Base-by-base conservation (phyloP, 2,329 filamentous ascomycete species). In the Phaeosphaeriaceae sp. region DNA sequence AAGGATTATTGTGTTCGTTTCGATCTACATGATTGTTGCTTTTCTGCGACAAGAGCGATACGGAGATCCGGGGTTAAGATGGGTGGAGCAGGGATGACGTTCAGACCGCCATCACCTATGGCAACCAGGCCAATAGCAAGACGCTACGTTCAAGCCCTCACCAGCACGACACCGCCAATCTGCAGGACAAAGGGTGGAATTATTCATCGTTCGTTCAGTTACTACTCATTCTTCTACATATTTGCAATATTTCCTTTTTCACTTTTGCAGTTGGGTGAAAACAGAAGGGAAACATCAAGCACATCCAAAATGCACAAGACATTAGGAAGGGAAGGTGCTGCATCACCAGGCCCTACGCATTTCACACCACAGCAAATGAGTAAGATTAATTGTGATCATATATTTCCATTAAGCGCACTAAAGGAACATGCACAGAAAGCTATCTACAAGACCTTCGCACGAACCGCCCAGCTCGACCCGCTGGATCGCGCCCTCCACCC, bases 371-470 rank as follows among this genome's bases (percentile, higher is more conserved):
- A 67, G 39, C 71, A 75, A 58, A 73, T 75, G 68, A 67, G 73
- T 76, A 65, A 46, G 72, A n/a, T n/a, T 40, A 18, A 15, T n/a
- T 33, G 21, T 8, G 20, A 33, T 13, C 20, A 32, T 36, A 44
- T 50, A 56, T 59, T 54, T 21, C 30, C 36, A 26, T 29, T 38
- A 17, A 42, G 51, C n/a, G 17, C 56, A 43, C 54, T 66, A 57
- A 70, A 48, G n/a, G 23, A 49, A 29, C 21, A 39, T 32, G 42
- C 30, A 52, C 74, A 91, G 88, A 86, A 58, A 79, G 80, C 52
- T 92, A 91, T 71, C 82, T 92, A 29, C 80, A 86, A 60, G 84
- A 87, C 59, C 81, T 93, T 29, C 86, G 89, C 60, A 84, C 81
- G 60, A 88, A 83, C 72, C 85, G 87, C 42, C 78, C 85, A 47